Conservation (phyloP, 2,329 filamentous ascomycete genomes). For the Fusarium sp. region DNA sequence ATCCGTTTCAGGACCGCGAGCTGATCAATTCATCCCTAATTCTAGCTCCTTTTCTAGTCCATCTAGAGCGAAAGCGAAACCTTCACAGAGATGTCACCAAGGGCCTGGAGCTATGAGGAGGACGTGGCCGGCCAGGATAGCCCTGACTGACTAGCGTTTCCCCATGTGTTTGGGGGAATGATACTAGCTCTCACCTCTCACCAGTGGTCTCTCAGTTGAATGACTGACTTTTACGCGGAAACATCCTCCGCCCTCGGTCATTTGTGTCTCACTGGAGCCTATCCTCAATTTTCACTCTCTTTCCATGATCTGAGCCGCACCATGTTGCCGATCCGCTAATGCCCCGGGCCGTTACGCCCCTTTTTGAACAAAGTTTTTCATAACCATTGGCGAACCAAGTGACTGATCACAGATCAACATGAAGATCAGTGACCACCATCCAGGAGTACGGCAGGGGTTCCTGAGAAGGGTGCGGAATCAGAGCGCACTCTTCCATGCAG, state of each 20-base stretch:
- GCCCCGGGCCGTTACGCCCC: not conserved
- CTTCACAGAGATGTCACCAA: not conserved
- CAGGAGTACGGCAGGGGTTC: not conserved
- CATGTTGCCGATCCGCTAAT: not conserved
- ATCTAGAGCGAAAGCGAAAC: not conserved
- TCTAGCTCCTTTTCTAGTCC: not conserved
- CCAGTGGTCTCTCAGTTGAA: not conserved
- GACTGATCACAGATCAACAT: not conserved
- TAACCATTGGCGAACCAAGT: not conserved
- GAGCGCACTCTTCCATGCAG: slow-evolving; percentile 1
- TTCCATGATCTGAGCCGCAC: not conserved
- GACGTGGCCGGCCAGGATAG: not conserved
- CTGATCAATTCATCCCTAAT: slow-evolving; percentile 2
- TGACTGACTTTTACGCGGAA: not conserved
- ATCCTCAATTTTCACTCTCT: not conserved
- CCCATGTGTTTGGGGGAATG: not conserved
- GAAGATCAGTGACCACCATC: not conserved
- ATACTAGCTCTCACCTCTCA: not conserved
- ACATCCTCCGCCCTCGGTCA: not conserved
- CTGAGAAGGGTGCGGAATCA: not conserved
- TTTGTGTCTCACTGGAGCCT: not conserved
- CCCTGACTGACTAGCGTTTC: not conserved
- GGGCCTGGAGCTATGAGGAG: not conserved
- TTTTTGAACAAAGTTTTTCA: not conserved
- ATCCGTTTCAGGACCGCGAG: not conserved